Base-by-base conservation (phyloP, 2,329 filamentous ascomycete species). In the Aspergillus fijiensis region DNA sequence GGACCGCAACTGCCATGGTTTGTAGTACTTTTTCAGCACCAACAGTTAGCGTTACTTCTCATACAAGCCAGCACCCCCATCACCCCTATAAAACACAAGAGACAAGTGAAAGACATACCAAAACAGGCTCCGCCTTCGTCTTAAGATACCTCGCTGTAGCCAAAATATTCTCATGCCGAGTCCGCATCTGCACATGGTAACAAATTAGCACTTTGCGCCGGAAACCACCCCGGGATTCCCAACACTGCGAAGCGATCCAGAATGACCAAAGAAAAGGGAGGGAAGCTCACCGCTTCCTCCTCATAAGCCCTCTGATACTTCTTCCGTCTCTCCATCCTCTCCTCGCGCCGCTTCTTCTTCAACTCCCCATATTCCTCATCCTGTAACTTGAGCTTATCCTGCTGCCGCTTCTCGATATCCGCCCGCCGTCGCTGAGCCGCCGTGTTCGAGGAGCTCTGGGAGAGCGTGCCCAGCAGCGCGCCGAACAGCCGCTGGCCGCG, bases 401-500 rank as follows among this genome's bases (percentile, higher is more conserved):
- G 86, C 76, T 93, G 91, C 67, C 88, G 88, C 76, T 86, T 88
- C 79, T 95, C 92, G 74, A 94, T 92, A 74, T 94, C 92, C 63
- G 84, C 85, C 59, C 90, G 87, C 68, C 86, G 87, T 76, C 85
- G 89, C 77, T 89, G 80, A 63, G 87, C 80, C 82, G 85, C 65
- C 79, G 82, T 79, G 72, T 81, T 84, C 71, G 83, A 84, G 39
- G 14, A n/a, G 69, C 84, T 88, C 77, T 94, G 90, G 75, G 89
- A 92, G 61, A 96, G 82, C 42, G 89, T 91, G 73, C 84, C 90
- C 61, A 95, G 80, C 59, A 96, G 79, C 39, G 89, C 90, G 62
- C 94, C 93, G 72, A 97, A 97, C 62, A 98, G 82, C 56, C 94
- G 85, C 75, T 90, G 89, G 23, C 91, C 90, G 42, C 94, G 89